Conservation (phyloP, 495 filamentous ascomycete species). For the Podospora appendiculata region DNA sequence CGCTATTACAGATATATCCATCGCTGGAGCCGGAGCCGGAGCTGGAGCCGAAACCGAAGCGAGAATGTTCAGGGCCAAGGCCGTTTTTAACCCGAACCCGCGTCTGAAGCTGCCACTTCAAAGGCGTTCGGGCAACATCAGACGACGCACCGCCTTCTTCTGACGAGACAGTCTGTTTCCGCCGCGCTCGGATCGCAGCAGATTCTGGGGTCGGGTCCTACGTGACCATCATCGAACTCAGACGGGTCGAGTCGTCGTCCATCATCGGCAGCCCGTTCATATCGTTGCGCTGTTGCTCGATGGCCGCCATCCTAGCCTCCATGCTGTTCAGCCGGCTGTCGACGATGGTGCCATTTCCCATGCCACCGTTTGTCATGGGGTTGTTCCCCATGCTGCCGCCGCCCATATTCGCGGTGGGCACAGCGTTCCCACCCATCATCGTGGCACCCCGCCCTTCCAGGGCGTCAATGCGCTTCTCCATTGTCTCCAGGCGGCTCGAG, state of each 20-base stretch:
- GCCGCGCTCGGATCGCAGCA: too few relatives aligned
- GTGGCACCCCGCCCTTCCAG: constrained; percentile 18
- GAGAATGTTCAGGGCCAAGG: too few relatives aligned
- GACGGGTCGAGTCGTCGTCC: background rate
- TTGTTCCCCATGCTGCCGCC: constrained; percentile 18
- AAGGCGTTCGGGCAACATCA: too few relatives aligned
- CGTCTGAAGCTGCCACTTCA: too few relatives aligned
- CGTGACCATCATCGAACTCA: background rate
- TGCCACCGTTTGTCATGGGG: constrained; percentile 18
- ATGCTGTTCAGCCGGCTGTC: constrained; percentile 31
- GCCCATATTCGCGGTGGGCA: constrained; percentile 28
- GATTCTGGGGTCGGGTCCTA: too few relatives aligned
- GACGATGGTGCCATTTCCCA: constrained; percentile 16
- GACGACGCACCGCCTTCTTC: too few relatives aligned
- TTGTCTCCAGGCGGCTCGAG: constrained; percentile 23
- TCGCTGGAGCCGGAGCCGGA: too few relatives aligned
- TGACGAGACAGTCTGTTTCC: too few relatives aligned
- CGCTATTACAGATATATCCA: too few relatives aligned
- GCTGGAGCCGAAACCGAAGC: too few relatives aligned
- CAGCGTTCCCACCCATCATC: constrained; percentile 19
- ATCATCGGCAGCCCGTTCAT: background rate
- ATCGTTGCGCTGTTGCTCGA: background rate
- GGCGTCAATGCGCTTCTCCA: constrained; percentile 37
- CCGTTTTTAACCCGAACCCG: too few relatives aligned
- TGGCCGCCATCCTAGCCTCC: constrained; percentile 9